These are phyloP conservation scores for Petunia hybrid DNA, from an alignment of 305 asterid species.

Conservation along the genomic window DNA sequence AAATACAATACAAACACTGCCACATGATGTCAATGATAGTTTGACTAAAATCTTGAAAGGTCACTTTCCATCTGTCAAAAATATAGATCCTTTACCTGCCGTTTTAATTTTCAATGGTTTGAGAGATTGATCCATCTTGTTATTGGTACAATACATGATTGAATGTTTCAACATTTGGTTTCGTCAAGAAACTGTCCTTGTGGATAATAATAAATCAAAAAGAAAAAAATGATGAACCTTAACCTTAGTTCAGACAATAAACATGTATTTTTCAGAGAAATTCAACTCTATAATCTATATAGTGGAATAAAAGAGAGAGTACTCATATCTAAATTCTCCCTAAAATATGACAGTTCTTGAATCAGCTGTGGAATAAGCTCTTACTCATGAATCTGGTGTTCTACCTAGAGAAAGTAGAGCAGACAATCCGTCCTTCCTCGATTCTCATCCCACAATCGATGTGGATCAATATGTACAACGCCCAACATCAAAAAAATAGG, in stretches of 20 bases:
- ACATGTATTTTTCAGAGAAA: no score
- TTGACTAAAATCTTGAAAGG: not conserved
- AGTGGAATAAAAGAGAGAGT: not conserved
- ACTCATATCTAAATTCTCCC: not conserved
- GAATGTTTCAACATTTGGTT: no score
- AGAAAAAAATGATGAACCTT: not conserved
- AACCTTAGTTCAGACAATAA: not conserved
- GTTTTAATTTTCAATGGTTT: no score
- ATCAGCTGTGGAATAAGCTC: not conserved
- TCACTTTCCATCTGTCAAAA: not conserved
- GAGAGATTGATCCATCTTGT: not conserved
- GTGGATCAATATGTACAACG: no score
- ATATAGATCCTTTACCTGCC: not conserved
- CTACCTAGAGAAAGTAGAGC: not conserved
- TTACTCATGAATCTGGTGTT: not conserved
- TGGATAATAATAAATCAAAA: not conserved
- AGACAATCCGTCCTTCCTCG: not conserved
- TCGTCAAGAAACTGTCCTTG: not conserved
- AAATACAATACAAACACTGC: not conserved
- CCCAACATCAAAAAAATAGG: no score
- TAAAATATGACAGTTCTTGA: no score
- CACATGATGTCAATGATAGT: not conserved
- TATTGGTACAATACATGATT: no score
- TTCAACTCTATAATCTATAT: not conserved
- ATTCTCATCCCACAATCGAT: no score